Evolutionary conservation across 2,329 filamentous ascomycete genomes (phyloP).

Genomic region (Allantophomopsis lycopodina): DNA sequence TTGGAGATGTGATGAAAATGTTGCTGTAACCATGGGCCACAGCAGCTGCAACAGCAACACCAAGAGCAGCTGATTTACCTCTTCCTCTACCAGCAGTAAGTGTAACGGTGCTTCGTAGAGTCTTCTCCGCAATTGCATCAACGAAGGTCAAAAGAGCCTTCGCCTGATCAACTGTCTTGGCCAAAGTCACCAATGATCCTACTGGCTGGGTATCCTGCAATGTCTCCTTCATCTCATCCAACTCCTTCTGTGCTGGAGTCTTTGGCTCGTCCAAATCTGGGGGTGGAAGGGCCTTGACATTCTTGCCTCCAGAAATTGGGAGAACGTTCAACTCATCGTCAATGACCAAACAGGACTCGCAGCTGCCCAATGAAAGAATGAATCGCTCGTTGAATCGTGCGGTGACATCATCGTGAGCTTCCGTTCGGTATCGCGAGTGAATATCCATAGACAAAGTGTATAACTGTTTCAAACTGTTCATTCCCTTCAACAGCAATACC

Average conservation of each 20-base stretch:
- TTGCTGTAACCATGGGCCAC: conserved; percentile 96
- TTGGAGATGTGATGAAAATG: conserved; percentile 97
- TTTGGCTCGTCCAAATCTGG: conserved; percentile 61
- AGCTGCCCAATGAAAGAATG: conserved; percentile 87
- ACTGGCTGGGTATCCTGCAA: conserved; percentile 77
- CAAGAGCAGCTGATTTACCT: conserved; percentile 92
- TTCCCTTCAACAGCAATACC: conserved; percentile 81
- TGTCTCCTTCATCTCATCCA: conserved; percentile 78
- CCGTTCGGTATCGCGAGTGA: conserved; percentile 89
- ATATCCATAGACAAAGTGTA: conserved; percentile 98
- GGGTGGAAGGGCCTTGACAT: conserved; percentile 69
- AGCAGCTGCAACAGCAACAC: conserved; percentile 86
- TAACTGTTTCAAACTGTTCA: conserved; percentile 93
- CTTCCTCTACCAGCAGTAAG: conserved; percentile 87
- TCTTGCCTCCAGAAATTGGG: conserved; percentile 90
- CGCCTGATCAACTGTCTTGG: conserved; percentile 87
- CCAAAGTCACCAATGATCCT: conserved; percentile 69
- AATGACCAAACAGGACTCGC: conserved; percentile 86
- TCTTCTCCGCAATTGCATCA: conserved; percentile 93
- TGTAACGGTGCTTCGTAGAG: conserved; percentile 81
- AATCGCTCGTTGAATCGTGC: conserved; percentile 97
- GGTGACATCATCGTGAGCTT: conserved; percentile 88
- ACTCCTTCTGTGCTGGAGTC: conserved; percentile 57
- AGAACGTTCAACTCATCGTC: conserved; percentile 97
- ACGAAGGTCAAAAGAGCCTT: conserved; percentile 96